phyloP scores from a whole-genome alignment of 164 flowering plant species.

The Annona squamosa region DNA sequence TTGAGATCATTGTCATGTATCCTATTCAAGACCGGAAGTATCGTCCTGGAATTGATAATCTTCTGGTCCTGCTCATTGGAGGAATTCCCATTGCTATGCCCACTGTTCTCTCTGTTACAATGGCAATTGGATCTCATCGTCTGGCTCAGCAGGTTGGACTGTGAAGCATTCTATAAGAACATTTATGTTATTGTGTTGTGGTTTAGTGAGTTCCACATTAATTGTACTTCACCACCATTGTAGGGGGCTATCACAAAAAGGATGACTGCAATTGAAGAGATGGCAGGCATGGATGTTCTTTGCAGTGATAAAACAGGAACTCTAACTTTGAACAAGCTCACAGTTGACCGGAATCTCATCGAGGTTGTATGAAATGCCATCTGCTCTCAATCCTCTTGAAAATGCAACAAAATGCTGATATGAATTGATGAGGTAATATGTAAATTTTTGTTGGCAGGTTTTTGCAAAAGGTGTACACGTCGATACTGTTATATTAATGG shows the following conservation, averaged over 20 bases:
- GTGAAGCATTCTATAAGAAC: not conserved
- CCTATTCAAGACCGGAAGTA: conserved; percentile 56
- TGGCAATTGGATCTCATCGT: conserved; percentile 77
- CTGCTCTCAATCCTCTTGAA: too few relatives aligned
- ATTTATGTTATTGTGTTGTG: too few relatives aligned
- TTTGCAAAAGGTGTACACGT: conserved; percentile 52
- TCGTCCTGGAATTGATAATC: conserved; percentile 65
- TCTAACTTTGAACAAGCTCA: conserved; percentile 71
- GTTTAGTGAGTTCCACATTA: not conserved
- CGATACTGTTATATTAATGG: conserved; percentile 47
- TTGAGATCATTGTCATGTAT: conserved; percentile 68
- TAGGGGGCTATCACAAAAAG: conserved; percentile 96
- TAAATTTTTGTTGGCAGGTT: conserved; percentile 22
- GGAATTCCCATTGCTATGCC: conserved; percentile 85
- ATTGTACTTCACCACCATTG: conserved; percentile 2
- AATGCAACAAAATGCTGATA: too few relatives aligned
- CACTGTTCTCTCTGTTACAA: conserved; percentile 65
- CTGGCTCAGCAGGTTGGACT: conserved; percentile 51
- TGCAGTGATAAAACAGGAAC: conserved; percentile 97
- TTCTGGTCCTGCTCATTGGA: conserved; percentile 62
- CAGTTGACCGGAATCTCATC: conserved; percentile 79
- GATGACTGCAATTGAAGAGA: conserved; percentile 97
- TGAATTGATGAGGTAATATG: conserved; percentile 1
- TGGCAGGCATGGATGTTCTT: conserved; percentile 97
- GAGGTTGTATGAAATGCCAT: conserved; percentile 39